phyloP scores from a whole-genome alignment of 2,329 filamentous ascomycete species.

The Fusarium sp. region DNA sequence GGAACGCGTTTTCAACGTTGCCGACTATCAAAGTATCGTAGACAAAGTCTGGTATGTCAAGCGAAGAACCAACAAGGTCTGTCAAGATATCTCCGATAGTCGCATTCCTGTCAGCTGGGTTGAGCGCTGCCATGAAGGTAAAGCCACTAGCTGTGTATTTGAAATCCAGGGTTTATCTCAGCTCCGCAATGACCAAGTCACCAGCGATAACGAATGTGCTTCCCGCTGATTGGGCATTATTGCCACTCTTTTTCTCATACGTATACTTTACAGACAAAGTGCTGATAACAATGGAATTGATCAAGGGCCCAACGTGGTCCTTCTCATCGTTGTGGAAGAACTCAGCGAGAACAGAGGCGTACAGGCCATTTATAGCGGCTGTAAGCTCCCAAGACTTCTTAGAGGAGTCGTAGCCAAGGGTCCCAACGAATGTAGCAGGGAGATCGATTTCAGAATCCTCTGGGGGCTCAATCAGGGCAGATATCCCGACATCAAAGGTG shows the following conservation, averaged over 20 bases:
- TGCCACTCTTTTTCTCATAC: background rate
- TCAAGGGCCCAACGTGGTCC: constrained; percentile 5
- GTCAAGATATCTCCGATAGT: constrained; percentile 16
- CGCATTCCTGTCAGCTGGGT: background rate
- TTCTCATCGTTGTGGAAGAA: constrained; percentile 17
- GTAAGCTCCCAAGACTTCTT: background rate
- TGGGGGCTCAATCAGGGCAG: background rate
- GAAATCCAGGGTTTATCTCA: constrained; percentile 22
- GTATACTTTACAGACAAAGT: constrained; percentile 6
- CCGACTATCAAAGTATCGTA: background rate
- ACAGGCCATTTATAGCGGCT: background rate
- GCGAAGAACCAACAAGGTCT: background rate
- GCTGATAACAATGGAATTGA: constrained; percentile 21
- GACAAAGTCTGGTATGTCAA: constrained; percentile 21
- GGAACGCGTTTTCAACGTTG: background rate
- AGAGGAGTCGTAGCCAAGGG: background rate
- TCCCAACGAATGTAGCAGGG: background rate
- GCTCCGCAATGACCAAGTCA: constrained; percentile 7
- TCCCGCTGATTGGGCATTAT: background rate
- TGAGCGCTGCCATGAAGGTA: background rate
- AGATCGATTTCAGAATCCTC: background rate
- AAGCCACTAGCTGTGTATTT: background rate
- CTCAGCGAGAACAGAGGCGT: constrained; percentile 1
- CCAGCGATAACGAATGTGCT: constrained; percentile 28
- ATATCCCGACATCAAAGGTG: background rate